A percentile compares a stretch with the other conserved stretches of the same genome.
Conservation (phyloP, 2,329 filamentous ascomycete species). For the Simplicillium sp. region DNA sequence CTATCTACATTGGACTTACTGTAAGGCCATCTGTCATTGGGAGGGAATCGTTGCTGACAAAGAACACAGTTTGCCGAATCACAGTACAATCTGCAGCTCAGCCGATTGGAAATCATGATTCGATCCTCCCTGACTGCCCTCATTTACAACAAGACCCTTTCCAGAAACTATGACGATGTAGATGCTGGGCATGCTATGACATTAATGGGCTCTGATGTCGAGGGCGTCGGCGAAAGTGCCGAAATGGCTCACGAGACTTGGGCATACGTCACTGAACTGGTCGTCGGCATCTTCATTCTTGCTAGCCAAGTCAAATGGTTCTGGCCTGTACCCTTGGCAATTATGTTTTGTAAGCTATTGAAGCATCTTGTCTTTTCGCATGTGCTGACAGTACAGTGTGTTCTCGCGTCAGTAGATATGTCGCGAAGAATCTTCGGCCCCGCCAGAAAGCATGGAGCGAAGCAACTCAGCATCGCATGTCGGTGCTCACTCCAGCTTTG, state of each 20-base stretch:
- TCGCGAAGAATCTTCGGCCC: conserved; percentile 23
- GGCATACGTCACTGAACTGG: conserved; percentile 29
- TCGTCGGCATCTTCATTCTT: conserved; percentile 28
- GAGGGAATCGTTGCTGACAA: no score
- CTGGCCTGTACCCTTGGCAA: conserved; percentile 26
- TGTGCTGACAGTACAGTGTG: conserved; percentile 20
- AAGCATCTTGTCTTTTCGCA: neutral
- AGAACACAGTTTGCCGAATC: conserved; percentile 16
- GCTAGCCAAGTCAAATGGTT: conserved; percentile 30
- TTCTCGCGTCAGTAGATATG: conserved; percentile 28
- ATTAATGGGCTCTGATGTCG: conserved; percentile 30
- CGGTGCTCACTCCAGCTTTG: conserved; percentile 23
- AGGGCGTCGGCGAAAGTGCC: conserved; percentile 18
- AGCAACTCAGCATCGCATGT: conserved; percentile 29
- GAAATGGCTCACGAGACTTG: conserved; percentile 32
- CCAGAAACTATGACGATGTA: conserved; percentile 10
- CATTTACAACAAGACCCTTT: conserved; percentile 22
- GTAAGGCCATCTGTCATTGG: conserved; percentile 14
- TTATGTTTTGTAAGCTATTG: conserved; percentile 29
- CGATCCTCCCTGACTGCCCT: conserved; percentile 25
- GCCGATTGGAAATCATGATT: conserved; percentile 21
- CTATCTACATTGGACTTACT: conserved; percentile 26
- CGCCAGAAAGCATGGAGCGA: conserved; percentile 28
- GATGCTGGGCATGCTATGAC: conserved; percentile 24
- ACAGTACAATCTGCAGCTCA: conserved; percentile 19